These are phyloP conservation scores for Paspalum vaginatum DNA, from an alignment of 176 grass and related monocot genomes.

Conservation along the genomic window DNA sequence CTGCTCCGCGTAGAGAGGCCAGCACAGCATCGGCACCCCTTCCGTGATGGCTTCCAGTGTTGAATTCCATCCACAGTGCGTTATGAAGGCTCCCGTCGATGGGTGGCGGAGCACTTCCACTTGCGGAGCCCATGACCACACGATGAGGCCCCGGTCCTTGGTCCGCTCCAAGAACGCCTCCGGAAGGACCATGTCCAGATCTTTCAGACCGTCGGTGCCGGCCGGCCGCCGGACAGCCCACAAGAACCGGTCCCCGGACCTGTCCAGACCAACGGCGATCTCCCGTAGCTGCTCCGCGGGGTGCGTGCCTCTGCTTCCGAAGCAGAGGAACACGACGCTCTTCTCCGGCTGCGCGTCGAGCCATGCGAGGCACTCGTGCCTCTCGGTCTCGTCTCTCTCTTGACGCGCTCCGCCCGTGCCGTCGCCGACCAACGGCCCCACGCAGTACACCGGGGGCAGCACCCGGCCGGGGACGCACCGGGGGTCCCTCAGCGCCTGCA, in stretches of 20 bases:
- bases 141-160: background rate
- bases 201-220: background rate
- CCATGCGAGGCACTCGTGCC: conserved; percentile 40
- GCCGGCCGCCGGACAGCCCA: background rate
- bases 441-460: conserved; percentile 7
- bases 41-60: background rate
- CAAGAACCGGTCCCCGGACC: background rate
- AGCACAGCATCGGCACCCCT: conserved; percentile 25
- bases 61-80: conserved; percentile 24
- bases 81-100: background rate
- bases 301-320: conserved; percentile 35
- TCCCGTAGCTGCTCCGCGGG: background rate
- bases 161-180: conserved; percentile 2
- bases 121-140: conserved; percentile 12
- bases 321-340: conserved; percentile 50
- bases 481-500: background rate
- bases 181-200: background rate
- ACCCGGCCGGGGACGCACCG: background rate
- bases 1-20: conserved; percentile 34
- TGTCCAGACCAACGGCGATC: background rate
- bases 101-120: background rate
- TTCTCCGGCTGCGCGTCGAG: conserved; percentile 33
- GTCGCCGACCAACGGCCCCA: background rate
- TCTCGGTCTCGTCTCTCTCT: background rate
- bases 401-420: background rate